Evolutionary conservation across 345 rosid genomes (phyloP).

Genomic region (Lepidium africanum): DNA sequence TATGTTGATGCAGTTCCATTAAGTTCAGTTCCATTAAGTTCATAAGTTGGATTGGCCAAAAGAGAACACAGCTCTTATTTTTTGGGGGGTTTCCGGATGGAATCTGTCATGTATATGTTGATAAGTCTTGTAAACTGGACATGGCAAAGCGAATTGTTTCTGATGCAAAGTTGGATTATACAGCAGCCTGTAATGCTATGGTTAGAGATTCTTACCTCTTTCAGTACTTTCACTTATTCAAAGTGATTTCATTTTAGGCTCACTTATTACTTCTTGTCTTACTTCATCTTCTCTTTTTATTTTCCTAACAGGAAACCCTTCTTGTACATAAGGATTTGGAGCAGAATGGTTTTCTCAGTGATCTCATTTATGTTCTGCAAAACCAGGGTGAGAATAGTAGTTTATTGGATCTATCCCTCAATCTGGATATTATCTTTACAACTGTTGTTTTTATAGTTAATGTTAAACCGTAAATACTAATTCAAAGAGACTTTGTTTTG

Average conservation of each 20-base stretch:
- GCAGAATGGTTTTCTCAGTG: constrained; percentile 44
- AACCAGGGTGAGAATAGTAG: constrained; percentile 41
- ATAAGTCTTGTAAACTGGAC: constrained; percentile 71
- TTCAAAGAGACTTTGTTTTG: background rate
- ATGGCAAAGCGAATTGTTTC: constrained; percentile 71
- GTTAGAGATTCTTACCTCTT: constrained; percentile 34
- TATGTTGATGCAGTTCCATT: too few relatives aligned
- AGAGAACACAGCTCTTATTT: background rate
- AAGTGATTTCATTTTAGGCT: background rate
- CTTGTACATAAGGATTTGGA: constrained; percentile 86
- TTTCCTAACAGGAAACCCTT: constrained; percentile 72
- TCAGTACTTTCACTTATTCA: background rate
- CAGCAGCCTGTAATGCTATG: constrained; percentile 98
- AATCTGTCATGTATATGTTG: constrained; percentile 91
- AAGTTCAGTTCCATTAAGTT: background rate
- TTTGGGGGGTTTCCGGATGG: constrained; percentile 54
- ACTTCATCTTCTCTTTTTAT: constrained; percentile 1
- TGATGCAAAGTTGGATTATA: constrained; percentile 94
- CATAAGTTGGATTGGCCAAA: background rate
- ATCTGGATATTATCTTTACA: background rate
- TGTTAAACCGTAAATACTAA: background rate
- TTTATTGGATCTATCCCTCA: background rate
- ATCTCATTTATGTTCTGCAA: constrained; percentile 49
- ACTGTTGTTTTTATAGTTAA: background rate
- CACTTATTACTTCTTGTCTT: background rate